phyloP scores from a whole-genome alignment of 2,329 filamentous ascomycete species.

The Alternaria hordeiaustralica region DNA sequence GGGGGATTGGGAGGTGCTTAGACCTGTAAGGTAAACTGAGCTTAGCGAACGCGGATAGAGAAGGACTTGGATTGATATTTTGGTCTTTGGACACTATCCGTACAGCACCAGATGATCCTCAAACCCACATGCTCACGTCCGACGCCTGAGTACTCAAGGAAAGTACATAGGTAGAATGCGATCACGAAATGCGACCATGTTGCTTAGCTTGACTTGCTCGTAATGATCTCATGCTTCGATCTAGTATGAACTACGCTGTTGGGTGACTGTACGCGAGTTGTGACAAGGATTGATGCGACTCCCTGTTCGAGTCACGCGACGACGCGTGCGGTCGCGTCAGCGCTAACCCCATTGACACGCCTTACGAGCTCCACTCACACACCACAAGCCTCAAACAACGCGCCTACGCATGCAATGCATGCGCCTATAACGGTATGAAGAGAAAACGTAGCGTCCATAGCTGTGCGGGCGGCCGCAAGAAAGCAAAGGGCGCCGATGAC shows the following conservation, averaged over 20 bases:
- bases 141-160: neutral
- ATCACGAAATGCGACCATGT: neutral
- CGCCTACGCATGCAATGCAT: neutral
- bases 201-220: neutral
- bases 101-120: neutral
- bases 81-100: neutral
- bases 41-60: neutral
- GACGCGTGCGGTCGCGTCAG: slow-evolving; percentile 2
- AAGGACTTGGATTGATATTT: neutral
- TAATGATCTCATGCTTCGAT: neutral
- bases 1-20: slow-evolving; percentile 50
- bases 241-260: neutral
- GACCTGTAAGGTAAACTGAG: slow-evolving; percentile 22
- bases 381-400: neutral
- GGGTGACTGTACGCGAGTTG: neutral
- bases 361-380: neutral
- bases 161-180: neutral
- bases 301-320: neutral
- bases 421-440: slow-evolving; percentile 18
- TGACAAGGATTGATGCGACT: neutral
- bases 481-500: slow-evolving; percentile 25
- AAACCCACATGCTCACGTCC: neutral
- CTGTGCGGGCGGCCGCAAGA: slow-evolving; percentile 31
- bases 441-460: slow-evolving; percentile 35
- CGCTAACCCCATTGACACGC: neutral